Base-by-base conservation (phyloP, 441 rosid genomes). In the Manihot esculenta region DNA sequence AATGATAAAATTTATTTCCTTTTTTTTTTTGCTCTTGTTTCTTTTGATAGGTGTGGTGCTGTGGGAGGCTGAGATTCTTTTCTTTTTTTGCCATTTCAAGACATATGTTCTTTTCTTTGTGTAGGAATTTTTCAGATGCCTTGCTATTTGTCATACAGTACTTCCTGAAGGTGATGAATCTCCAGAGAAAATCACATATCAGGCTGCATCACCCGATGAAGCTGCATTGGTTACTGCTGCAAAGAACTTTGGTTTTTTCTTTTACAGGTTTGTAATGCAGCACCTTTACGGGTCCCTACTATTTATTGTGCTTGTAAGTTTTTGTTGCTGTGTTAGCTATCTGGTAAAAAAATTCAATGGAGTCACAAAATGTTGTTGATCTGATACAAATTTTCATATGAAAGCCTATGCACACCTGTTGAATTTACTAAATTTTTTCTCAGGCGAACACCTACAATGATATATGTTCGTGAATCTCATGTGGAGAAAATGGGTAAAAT, bases 171-270 rank as follows among this genome's bases (percentile, higher is more conserved):
- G 99, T 74, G 99, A 94, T 53, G 99, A 92, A 75, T 85, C 96
- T 76, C 98, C 99, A 18, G 99, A 92, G 72, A 92, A 87, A 80
- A 87, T 94, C 66, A 83, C 76, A 26, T 96, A 96, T 83, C 99
- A 94, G 87, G 99, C 99, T 78, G 99, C 99, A 79, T 96, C 99
- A 60, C 99, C 99, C 17, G 99, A 96, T 85, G 99, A 94, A 84
- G 93, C 99, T 80, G 99, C 99, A 72, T 75, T 92, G 82, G 99
- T 96, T 81, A 76, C 83, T 77, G 99, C 99, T 69, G 98, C 99
- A 54, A 94, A 96, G 87, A 92, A 91, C 81, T 94, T 96, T 75
- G 99, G 99, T 65, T 96, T 92, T 88, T 96, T 96, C 91, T 94
- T 96, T 80, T 91, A 80, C 82, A 91, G 89, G 99, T 92, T 66